Conservation (phyloP, 2,329 filamentous ascomycete species). For the Botrytis hyacinthi region DNA sequence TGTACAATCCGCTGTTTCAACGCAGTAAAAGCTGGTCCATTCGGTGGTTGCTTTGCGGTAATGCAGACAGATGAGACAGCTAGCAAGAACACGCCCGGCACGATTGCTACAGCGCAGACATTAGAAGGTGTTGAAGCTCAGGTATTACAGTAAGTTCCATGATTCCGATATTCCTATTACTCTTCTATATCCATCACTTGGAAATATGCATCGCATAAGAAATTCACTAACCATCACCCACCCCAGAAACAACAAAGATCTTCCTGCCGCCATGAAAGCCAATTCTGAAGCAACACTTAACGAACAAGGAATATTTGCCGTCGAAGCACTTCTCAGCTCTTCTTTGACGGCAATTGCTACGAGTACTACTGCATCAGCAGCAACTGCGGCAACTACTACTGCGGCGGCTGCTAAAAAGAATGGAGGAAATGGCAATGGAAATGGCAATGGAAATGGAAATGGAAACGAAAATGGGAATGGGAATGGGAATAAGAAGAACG, state of each 20-base stretch:
- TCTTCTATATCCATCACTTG: neutral
- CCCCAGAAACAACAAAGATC: slow-evolving; percentile 9
- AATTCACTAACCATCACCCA: neutral
- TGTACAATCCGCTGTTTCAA: slow-evolving; percentile 61
- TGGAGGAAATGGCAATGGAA: neutral
- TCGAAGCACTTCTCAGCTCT: slow-evolving; percentile 10
- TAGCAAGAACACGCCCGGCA: slow-evolving; percentile 42
- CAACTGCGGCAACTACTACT: neutral
- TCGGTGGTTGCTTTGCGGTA: slow-evolving; percentile 57
- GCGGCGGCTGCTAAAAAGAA: neutral
- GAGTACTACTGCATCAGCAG: neutral
- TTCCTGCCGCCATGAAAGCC: slow-evolving; percentile 8
- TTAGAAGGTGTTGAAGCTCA: slow-evolving; percentile 2
- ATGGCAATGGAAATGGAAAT: neutral
- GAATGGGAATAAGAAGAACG: neutral
- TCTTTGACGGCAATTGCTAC: neutral
- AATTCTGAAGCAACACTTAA: slow-evolving; percentile 11
- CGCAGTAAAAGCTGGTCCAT: slow-evolving; percentile 55
- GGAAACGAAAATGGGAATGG: neutral
- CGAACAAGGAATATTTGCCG: slow-evolving; percentile 12
- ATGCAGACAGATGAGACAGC: slow-evolving; percentile 50
- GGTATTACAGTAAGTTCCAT: slow-evolving; percentile 6
- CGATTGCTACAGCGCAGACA: slow-evolving; percentile 3
- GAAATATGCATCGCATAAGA: neutral
- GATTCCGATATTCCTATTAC: too few relatives aligned